Conservation (phyloP, 345 rosid species). For the Rhodomyrtus tomentosa region DNA sequence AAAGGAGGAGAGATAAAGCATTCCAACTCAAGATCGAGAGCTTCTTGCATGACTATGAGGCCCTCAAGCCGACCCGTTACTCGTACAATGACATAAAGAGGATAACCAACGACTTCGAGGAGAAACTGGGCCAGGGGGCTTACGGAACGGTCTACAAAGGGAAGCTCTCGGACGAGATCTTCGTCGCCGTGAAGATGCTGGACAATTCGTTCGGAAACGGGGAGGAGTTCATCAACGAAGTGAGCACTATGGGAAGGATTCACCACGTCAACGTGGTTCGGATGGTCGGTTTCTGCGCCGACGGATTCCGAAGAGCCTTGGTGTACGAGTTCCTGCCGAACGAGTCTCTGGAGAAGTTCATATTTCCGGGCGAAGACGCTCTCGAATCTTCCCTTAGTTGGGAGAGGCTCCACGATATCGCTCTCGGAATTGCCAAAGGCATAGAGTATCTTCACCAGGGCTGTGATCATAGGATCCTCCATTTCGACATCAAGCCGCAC, state of each 20-base stretch:
- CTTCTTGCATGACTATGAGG: conserved; percentile 9
- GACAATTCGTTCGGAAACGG: conserved; percentile 2
- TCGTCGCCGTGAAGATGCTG: conserved; percentile 17
- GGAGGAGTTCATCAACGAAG: conserved; percentile 16
- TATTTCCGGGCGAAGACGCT: background rate
- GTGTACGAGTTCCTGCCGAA: conserved; percentile 17
- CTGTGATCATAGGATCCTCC: conserved; percentile 17
- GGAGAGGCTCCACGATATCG: conserved; percentile 2
- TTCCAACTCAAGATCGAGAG: conserved; percentile 2
- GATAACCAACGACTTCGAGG: conserved; percentile 1
- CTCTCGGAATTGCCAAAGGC: conserved; percentile 14
- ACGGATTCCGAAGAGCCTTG: conserved; percentile 7
- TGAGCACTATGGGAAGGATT: conserved; percentile 13
- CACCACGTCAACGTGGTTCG: conserved; percentile 17
- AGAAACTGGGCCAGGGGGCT: conserved; percentile 16
- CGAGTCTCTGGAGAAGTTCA: conserved; percentile 18
- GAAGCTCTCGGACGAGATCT: conserved; percentile 4
- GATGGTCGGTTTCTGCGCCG: conserved; percentile 13
- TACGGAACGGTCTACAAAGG: conserved; percentile 16
- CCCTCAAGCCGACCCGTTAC: conserved; percentile 10
- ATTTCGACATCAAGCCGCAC: conserved; percentile 22
- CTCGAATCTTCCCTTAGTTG: background rate
- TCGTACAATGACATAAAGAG: background rate
- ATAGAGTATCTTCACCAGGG: conserved; percentile 20
- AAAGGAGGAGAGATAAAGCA: background rate